Conservation (phyloP, 2,329 filamentous ascomycete species). For the Epichloe sp. region DNA sequence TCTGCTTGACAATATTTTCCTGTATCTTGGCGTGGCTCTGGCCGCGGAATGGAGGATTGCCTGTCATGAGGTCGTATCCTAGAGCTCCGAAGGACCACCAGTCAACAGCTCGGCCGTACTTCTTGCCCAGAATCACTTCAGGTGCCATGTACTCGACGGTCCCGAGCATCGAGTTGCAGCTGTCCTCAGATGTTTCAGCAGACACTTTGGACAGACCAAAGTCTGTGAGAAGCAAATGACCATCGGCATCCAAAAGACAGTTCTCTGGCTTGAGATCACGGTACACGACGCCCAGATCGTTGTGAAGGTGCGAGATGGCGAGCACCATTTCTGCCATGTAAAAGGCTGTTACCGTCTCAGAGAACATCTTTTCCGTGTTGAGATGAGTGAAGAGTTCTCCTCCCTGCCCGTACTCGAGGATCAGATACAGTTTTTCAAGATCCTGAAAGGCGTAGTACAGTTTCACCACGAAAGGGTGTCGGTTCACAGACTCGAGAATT, state of each 20-base stretch:
- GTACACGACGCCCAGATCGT: conserved; percentile 86
- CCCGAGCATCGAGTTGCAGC: conserved; percentile 80
- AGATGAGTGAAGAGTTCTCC: conserved; percentile 96
- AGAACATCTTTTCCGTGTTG: conserved; percentile 87
- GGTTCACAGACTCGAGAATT: conserved; percentile 89
- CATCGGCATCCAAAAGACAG: conserved; percentile 80
- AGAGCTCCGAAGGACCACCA: conserved; percentile 98
- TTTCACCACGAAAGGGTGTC: conserved; percentile 96
- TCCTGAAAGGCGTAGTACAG: conserved; percentile 98
- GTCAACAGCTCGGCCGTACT: conserved; percentile 90
- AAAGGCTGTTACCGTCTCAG: conserved; percentile 78
- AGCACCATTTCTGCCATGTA: conserved; percentile 99
- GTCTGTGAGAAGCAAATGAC: conserved; percentile 87
- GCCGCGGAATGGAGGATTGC: conserved; percentile 79
- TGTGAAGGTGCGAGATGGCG: conserved; percentile 84
- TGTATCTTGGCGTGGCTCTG: conserved; percentile 91
- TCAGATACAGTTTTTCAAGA: conserved; percentile 91
- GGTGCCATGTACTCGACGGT: conserved; percentile 99
- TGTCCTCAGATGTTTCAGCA: conserved; percentile 43
- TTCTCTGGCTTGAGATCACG: conserved; percentile 97
- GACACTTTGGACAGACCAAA: conserved; percentile 95
- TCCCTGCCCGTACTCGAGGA: conserved; percentile 93
- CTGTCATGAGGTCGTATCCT: conserved; percentile 84
- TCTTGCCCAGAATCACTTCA: conserved; percentile 75
- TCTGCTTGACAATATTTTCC: conserved; percentile 90